These are phyloP conservation scores for Fusarium verrucosum DNA, from an alignment of 2,329 filamentous ascomycete genomes.

Conservation along the genomic window DNA sequence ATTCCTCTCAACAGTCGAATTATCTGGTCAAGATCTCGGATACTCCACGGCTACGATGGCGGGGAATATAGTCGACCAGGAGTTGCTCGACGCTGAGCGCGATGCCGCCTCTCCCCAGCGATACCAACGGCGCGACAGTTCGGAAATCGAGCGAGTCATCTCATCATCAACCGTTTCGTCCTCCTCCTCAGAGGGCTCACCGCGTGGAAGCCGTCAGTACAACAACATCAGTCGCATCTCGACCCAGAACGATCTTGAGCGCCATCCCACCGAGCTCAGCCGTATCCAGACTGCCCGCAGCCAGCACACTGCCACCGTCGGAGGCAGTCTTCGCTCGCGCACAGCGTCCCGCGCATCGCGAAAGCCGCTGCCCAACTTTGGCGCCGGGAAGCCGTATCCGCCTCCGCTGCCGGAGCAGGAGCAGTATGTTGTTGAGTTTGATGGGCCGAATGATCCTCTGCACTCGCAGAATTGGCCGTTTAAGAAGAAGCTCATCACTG, in stretches of 20 bases:
- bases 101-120: constrained; percentile 62
- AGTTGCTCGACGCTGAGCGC: constrained; percentile 63
- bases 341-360: constrained; percentile 58
- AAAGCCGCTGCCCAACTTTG: constrained; percentile 73
- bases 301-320: constrained; percentile 79
- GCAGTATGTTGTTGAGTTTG: constrained; percentile 85
- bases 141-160: constrained; percentile 69
- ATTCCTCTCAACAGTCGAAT: background rate
- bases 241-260: constrained; percentile 73
- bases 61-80: constrained; percentile 64
- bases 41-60: constrained; percentile 44
- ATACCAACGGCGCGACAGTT: constrained; percentile 54
- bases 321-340: constrained; percentile 54
- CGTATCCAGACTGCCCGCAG: constrained; percentile 76
- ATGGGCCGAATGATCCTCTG: constrained; percentile 82
- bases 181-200: constrained; percentile 54
- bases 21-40: background rate
- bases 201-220: constrained; percentile 36
- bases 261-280: constrained; percentile 73
- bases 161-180: constrained; percentile 62
- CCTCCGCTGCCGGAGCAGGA: constrained; percentile 74
- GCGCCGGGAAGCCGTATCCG: constrained; percentile 78
- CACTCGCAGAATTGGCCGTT: constrained; percentile 90
- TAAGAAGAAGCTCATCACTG: constrained; percentile 77
- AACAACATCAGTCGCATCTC: constrained; percentile 68